Base-by-base conservation (phyloP, 163 green algal genomes). In the Prototheca wickerhamii region DNA sequence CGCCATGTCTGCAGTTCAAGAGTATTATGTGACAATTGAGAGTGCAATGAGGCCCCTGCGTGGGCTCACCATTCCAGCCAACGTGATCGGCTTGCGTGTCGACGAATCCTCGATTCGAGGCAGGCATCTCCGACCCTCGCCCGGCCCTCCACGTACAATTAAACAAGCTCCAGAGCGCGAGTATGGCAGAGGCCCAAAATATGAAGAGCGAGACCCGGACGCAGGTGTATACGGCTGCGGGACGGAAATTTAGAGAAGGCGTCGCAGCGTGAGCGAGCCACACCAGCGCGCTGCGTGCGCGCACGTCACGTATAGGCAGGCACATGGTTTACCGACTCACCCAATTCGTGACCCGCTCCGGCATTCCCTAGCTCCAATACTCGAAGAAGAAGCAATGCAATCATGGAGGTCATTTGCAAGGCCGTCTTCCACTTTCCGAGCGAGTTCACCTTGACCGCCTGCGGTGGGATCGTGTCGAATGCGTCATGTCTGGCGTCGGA, bases 391-490 rank as follows among this genome's bases (percentile, higher is more conserved):
- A 97, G 79, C 60, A 97, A 72, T 57, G 87, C 51, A 0, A 72
- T 84, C 29, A 97, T 75, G 10, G 86, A 72, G 2, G 73, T 73
- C 85, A 97, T 92, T 75, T 90, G 82, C 35, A 81, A 76, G 28
- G 84, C 85, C 26, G 84, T 89, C 73, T 92, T 92, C 82, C 80
- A 92, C 62, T 92, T 92, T 30, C 84, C 85, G 51, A 87, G 77
- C 30, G 64, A 76, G 74, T 84, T 88, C 61, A 88, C 81, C 53
- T 76, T 66, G 8, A 61, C 55, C 10, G 55, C 55, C 55, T 61
- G 51, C 51, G 18, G 26, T 21, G 46, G 15, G 12, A 49, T 10
- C 12, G 40, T 15, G 40, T 15, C 15, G 12, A 49, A 23, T 49
- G 12, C 40, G 40, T 15, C 12, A 49, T 49, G 40, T 15, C 10